Conservation (phyloP, 2,329 filamentous ascomycete species). For the Aspergillus texensis region DNA sequence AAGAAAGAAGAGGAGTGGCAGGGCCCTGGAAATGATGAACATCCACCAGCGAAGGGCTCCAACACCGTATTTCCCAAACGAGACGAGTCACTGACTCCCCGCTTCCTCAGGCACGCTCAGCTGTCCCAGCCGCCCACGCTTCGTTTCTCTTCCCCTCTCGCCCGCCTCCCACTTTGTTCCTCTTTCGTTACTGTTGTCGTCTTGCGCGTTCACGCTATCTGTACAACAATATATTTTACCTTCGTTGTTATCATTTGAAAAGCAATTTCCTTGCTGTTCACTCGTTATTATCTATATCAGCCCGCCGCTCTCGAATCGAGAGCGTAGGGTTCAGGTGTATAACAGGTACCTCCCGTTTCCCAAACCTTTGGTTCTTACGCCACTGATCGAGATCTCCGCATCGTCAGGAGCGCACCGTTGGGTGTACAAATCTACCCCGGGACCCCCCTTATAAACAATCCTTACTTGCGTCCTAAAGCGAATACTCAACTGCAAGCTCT, state of each 20-base stretch:
- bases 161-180: slow-evolving; percentile 21
- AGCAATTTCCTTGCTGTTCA: slow-evolving; percentile 15
- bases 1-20: background rate
- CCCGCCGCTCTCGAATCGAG: slow-evolving; percentile 20
- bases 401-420: slow-evolving; percentile 24
- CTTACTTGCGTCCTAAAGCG: slow-evolving; percentile 23
- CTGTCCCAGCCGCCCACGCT: slow-evolving; percentile 24
- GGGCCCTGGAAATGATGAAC: background rate
- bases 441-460: slow-evolving; percentile 21
- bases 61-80: slow-evolving; percentile 3
- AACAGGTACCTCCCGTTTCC: slow-evolving; percentile 16
- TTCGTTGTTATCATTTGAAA: slow-evolving; percentile 19
- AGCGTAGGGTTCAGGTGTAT: slow-evolving; percentile 15
- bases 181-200: slow-evolving; percentile 18
- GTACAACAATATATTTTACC: slow-evolving; percentile 33
- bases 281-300: slow-evolving; percentile 28
- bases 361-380: slow-evolving; percentile 28
- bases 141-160: slow-evolving; percentile 22
- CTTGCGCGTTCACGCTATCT: slow-evolving; percentile 14
- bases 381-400: slow-evolving; percentile 37
- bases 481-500: slow-evolving; percentile 9
- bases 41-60: background rate
- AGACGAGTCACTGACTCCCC: slow-evolving; percentile 2
- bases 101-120: slow-evolving; percentile 17
- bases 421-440: slow-evolving; percentile 15